phyloP scores from a whole-genome alignment of 2,329 filamentous ascomycete genomes.

The Fusarium sp. region DNA sequence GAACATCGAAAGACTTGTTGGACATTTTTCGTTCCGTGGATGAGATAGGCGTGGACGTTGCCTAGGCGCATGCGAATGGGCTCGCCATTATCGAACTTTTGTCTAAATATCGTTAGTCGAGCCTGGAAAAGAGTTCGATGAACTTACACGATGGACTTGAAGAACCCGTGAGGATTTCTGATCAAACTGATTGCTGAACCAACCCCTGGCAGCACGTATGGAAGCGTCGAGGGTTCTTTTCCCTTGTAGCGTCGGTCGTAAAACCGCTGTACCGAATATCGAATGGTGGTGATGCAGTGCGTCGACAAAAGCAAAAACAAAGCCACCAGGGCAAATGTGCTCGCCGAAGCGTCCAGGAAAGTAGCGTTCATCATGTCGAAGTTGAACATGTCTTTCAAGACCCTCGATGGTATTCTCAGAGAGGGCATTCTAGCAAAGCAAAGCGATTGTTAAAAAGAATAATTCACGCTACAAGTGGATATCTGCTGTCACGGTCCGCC shows the following conservation, averaged over 20 bases:
- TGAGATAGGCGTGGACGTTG: slow-evolving; percentile 40
- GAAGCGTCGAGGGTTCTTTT: slow-evolving; percentile 37
- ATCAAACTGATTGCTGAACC: slow-evolving; percentile 37
- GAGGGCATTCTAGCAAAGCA: slow-evolving; percentile 5
- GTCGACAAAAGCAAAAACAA: slow-evolving; percentile 32
- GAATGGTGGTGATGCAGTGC: slow-evolving; percentile 36
- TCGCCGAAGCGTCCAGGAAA: background rate
- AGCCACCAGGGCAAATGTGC: slow-evolving; percentile 4
- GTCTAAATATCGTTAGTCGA: slow-evolving; percentile 10
- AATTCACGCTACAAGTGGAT: background rate
- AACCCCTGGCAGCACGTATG: slow-evolving; percentile 33
- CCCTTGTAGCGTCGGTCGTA: slow-evolving; percentile 32
- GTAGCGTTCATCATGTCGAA: slow-evolving; percentile 14
- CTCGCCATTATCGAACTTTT: slow-evolving; percentile 32
- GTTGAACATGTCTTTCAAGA: slow-evolving; percentile 20
- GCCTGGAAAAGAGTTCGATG: accelerated
- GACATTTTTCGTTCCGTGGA: slow-evolving; percentile 38
- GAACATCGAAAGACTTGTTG: slow-evolving; percentile 43
- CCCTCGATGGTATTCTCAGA: slow-evolving; percentile 10
- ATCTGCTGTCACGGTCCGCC: background rate
- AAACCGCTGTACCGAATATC: slow-evolving; percentile 28
- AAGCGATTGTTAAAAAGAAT: background rate
- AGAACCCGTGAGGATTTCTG: slow-evolving; percentile 42
- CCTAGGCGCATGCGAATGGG: slow-evolving; percentile 39
- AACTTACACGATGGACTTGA: slow-evolving; percentile 32